Percentiles rank a stretch among this genome's conserved stretches.
phyloP scores from a whole-genome alignment of 2,329 filamentous ascomycete genomes.

The Hymenoscyphus fructigenus region DNA sequence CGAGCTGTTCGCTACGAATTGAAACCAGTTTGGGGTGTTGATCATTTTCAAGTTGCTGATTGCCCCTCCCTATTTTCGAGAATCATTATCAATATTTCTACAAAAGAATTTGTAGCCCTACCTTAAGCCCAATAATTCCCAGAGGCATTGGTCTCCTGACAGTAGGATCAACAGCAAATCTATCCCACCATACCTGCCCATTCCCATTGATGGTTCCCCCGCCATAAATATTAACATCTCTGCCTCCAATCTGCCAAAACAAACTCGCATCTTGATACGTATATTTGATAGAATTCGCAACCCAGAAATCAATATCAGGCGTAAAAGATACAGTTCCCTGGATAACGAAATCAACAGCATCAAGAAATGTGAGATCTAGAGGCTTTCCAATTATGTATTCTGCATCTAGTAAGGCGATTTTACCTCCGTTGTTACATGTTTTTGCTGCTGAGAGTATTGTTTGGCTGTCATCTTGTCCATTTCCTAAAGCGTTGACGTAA shows the following conservation, averaged over 20 bases:
- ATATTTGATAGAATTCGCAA: neutral
- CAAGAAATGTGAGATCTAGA: conserved; percentile 55
- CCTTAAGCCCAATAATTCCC: neutral
- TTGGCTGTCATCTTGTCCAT: conserved; percentile 3
- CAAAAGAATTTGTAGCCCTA: neutral
- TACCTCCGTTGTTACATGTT: conserved; percentile 57
- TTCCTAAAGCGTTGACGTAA: conserved; percentile 8
- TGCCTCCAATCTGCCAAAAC: neutral
- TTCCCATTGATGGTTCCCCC: neutral
- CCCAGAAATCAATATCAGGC: neutral
- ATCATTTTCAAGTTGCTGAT: conserved; percentile 52
- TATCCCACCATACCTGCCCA: neutral
- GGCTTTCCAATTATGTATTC: conserved; percentile 56
- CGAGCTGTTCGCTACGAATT: conserved; percentile 51
- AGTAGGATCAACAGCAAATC: neutral
- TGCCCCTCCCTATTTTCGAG: conserved; percentile 40
- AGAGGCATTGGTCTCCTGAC: neutral
- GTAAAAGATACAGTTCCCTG: conserved; percentile 14
- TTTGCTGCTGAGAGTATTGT: conserved; percentile 38
- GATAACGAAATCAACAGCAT: conserved; percentile 54
- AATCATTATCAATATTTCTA: neutral
- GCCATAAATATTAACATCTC: neutral
- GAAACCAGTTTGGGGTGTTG: conserved; percentile 54
- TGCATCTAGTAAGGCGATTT: conserved; percentile 51
- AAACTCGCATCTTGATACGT: neutral